Base-by-base conservation (phyloP, 1,139 yeast species). In the Wickerhamomyces sp. region DNA sequence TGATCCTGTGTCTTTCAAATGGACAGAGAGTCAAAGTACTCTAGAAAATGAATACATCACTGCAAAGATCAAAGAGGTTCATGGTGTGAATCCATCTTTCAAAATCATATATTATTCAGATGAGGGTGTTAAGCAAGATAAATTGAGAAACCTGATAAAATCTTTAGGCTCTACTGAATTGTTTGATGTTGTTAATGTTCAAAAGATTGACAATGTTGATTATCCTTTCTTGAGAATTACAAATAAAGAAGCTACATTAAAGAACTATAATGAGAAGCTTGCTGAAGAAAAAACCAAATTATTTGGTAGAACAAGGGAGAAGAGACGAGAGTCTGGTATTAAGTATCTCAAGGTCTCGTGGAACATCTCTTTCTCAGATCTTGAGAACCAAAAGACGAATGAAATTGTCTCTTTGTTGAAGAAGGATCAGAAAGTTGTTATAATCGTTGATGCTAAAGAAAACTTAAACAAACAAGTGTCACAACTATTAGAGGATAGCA, bases 291-390 rank as follows among this genome's bases (percentile, higher is more conserved):
- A 61, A 37, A 59, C 64, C 27, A 58, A 63, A 46, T 62, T 66
- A 42, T 55, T 39, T 62, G 49, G 60, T 41, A 37, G 60, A 47
- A 45, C 55, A 39, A 53, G 62, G 59, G 46, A 47, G 23, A 57
- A 56, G 36, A 61, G 52, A 32, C 52, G 57, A 34, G 69, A 64
- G 9, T 56, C 56, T 9, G 59, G 61, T 40, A 46, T 61, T 7
- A 73, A 73, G 48, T 59, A 64, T 36, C 60, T 74, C 26, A 68
- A 67, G 44, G 54, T 74, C 7, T 66, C 75, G 3, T 73, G 78
- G 78, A 68, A 67, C 39, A 73, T 73, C 8, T 67, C 67, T 10
- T 58, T 61, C 27, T 66, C 65, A 39, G 78, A 73, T 55, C 56
- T 73, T 30, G 54, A 51, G n/a, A 66, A 67, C 26, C 78, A 73